Evolutionary conservation across 2,329 filamentous ascomycete genomes (phyloP).

Genomic region (Penicillium sumatraense): DNA sequence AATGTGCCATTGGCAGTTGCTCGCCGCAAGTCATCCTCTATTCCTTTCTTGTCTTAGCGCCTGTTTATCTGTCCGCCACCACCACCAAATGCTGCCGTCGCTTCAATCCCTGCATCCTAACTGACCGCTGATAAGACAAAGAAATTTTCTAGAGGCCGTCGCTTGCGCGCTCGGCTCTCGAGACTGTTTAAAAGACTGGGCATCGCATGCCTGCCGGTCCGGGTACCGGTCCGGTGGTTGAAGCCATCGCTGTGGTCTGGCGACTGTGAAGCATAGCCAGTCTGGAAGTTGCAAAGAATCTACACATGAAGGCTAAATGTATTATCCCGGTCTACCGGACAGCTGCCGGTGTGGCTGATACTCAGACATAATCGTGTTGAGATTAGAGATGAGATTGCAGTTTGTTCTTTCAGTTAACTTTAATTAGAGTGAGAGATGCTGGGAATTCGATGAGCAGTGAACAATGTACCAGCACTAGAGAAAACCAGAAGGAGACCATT

Average conservation of each 20-base stretch:
- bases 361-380: background rate
- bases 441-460: too few species aligned
- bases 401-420: background rate
- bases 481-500: background rate
- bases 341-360: constrained; percentile 17
- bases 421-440: background rate
- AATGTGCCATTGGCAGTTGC: background rate
- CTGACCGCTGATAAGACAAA: constrained; percentile 9
- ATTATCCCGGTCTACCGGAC: constrained; percentile 11
- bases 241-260: background rate
- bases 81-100: background rate
- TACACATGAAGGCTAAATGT: background rate
- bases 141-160: background rate
- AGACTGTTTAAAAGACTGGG: background rate
- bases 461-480: too few species aligned
- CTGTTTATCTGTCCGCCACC: background rate
- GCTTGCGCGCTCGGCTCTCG: constrained; percentile 1
- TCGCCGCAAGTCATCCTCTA: background rate
- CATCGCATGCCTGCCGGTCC: constrained; percentile 1
- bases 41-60: background rate
- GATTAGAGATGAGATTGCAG: background rate
- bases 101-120: constrained; percentile 4
- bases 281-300: background rate
- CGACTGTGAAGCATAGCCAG: background rate
- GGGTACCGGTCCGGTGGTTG: constrained; percentile 16